Percentiles rank a stretch among this genome's conserved stretches.
Evolutionary conservation across 441 rosid genomes (phyloP).

Genomic region (Metrosideros polymorpha): DNA sequence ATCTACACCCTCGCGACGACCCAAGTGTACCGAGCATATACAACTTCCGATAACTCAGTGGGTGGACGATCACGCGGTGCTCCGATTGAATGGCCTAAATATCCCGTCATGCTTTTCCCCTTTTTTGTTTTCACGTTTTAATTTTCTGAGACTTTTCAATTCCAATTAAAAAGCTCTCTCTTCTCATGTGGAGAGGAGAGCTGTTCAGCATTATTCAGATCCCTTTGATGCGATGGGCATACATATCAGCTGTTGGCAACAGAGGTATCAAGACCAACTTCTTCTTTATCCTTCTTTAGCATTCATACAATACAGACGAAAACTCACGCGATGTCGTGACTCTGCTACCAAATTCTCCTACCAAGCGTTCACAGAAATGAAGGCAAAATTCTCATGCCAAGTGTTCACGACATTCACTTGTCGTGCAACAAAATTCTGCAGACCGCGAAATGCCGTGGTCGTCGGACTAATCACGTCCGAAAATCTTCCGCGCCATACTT

Average conservation of each 20-base stretch:
- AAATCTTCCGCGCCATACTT: background rate
- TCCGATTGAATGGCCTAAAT: background rate
- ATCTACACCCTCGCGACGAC: background rate
- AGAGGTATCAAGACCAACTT: background rate
- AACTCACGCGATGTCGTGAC: background rate
- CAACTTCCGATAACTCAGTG: background rate
- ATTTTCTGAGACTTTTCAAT: background rate
- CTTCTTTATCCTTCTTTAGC: background rate
- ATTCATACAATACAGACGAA: background rate
- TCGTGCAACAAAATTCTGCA: background rate
- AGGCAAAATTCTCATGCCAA: too few relatives aligned
- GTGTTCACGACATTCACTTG: too few relatives aligned
- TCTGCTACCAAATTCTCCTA: background rate
- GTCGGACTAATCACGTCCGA: background rate
- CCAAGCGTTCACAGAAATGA: background rate
- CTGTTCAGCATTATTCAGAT: background rate
- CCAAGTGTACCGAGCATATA: background rate
- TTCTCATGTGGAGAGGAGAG: background rate
- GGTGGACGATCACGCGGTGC: background rate
- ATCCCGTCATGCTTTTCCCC: background rate
- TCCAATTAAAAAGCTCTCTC: background rate
- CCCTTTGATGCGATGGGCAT: too few relatives aligned
- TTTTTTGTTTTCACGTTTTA: background rate
- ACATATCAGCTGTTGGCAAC: too few relatives aligned
- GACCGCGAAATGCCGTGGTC: background rate